phyloP scores from a whole-genome alignment of 768 basidiomycete species.

The Tylopilus sp. region DNA sequence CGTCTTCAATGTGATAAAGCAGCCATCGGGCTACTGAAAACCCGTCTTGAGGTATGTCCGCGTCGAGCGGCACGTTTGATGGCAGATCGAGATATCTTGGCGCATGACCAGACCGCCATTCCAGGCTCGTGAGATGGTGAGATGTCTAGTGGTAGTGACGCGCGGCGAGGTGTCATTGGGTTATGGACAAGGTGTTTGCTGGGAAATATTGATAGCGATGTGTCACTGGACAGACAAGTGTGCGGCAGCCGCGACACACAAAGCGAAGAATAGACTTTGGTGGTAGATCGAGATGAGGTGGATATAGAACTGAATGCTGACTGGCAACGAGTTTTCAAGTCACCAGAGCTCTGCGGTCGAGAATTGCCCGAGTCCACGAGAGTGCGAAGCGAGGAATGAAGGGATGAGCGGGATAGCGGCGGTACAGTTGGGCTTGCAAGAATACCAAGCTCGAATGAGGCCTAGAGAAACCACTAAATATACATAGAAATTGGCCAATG shows the following conservation, averaged over 20 bases:
- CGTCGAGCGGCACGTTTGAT: conserved; percentile 27
- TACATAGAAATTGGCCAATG: not conserved
- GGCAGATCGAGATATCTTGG: conserved; percentile 28
- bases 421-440: conserved; percentile 3
- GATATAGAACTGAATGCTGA: conserved; percentile 23
- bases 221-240: conserved; percentile 1
- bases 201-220: conserved; percentile 5
- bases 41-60: conserved; percentile 16
- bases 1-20: conserved; percentile 8
- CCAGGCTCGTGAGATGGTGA: conserved; percentile 4
- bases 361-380: conserved; percentile 17
- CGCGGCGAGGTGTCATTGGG: conserved; percentile 9
- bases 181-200: conserved; percentile 7
- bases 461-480: conserved; percentile 11
- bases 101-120: conserved; percentile 28
- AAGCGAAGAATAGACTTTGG: conserved; percentile 11
- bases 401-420: conserved; percentile 8
- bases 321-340: conserved; percentile 19
- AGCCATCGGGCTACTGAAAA: conserved; percentile 21
- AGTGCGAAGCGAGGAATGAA: conserved; percentile 24
- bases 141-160: conserved; percentile 6
- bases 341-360: conserved; percentile 1
- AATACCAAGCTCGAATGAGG: conserved; percentile 22
- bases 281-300: conserved; percentile 13
- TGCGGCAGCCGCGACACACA: conserved; percentile 3